phyloP scores from a whole-genome alignment of 371 early-diverging fungal species.

The Zychaea mexicana region DNA sequence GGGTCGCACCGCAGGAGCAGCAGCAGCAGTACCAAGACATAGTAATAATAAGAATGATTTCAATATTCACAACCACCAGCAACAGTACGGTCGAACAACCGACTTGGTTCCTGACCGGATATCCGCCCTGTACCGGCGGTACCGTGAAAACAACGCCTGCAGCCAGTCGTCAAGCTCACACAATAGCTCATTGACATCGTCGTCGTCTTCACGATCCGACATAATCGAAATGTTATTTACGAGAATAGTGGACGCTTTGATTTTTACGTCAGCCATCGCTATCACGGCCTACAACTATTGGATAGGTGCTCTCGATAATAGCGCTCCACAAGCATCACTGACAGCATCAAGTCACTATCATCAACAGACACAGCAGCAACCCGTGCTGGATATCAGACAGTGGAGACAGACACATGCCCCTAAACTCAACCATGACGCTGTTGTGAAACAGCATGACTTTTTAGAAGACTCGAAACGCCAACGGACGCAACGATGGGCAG shows the following conservation, averaged over 20 bases:
- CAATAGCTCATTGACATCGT: constrained; percentile 1
- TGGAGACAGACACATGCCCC: constrained; percentile 14
- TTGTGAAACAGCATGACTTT: constrained; percentile 7
- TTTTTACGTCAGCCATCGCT: constrained; percentile 49
- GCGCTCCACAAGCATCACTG: constrained; percentile 2
- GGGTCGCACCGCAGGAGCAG: no score
- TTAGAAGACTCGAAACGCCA: constrained; percentile 18
- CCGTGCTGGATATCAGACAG: constrained; percentile 5
- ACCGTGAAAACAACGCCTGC: not conserved
- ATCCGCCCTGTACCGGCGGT: not conserved
- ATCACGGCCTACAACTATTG: constrained; percentile 45
- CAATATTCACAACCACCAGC: no score
- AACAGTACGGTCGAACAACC: not conserved
- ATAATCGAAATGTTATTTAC: constrained; percentile 33
- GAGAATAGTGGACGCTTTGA: constrained; percentile 40
- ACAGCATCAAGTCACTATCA: not conserved
- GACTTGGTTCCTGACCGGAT: constrained; percentile 1
- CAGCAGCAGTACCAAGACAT: not conserved
- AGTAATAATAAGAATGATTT: no score
- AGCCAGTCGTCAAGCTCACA: not conserved
- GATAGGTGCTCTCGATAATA: constrained; percentile 27
- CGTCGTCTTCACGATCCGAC: not conserved
- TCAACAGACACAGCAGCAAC: not conserved
- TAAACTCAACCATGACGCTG: not conserved
- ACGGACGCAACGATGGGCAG: constrained; percentile 24